Evolutionary conservation across 2,329 filamentous ascomycete genomes (phyloP).

Genomic region (Capronia coronata): DNA sequence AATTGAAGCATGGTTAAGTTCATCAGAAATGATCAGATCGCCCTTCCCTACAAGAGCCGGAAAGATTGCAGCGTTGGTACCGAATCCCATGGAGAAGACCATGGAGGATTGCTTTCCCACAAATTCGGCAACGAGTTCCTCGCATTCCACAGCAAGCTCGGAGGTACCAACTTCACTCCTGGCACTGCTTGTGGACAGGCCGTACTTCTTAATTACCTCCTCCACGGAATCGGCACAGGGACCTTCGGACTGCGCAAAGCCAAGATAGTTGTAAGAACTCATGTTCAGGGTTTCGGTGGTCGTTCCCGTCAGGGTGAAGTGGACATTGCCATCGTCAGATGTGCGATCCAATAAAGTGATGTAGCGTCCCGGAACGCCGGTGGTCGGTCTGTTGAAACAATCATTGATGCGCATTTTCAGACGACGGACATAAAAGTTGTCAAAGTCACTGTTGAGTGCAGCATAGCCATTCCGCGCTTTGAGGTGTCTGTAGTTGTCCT

Average conservation of each 20-base stretch:
- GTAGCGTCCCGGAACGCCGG: conserved; percentile 86
- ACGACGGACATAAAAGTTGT: conserved; percentile 93
- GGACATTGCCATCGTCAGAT: conserved; percentile 84
- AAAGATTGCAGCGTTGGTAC: conserved; percentile 90
- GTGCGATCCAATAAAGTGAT: conserved; percentile 88
- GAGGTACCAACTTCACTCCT: conserved; percentile 78
- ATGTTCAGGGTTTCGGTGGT: conserved; percentile 93
- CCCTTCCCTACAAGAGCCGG: conserved; percentile 88
- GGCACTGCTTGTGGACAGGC: conserved; percentile 73
- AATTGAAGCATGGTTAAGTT: conserved; percentile 96
- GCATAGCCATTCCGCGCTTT: conserved; percentile 83
- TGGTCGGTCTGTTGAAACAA: conserved; percentile 87
- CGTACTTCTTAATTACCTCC: conserved; percentile 75
- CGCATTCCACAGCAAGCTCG: conserved; percentile 81
- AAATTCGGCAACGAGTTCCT: conserved; percentile 80
- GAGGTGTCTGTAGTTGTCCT: conserved; percentile 78
- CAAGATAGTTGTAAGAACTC: conserved; percentile 99
- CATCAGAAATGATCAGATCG: conserved; percentile 89
- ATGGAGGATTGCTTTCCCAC: conserved; percentile 91
- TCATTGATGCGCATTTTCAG: conserved; percentile 94
- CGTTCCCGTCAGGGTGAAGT: conserved; percentile 82
- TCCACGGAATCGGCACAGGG: conserved; percentile 93
- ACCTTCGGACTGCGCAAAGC: conserved; percentile 94
- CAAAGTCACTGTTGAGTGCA: conserved; percentile 93
- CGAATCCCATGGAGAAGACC: conserved; percentile 98